These are phyloP conservation scores for Kodamaea arcana DNA, from an alignment of 1,139 yeast genomes.

Conservation along the genomic window DNA sequence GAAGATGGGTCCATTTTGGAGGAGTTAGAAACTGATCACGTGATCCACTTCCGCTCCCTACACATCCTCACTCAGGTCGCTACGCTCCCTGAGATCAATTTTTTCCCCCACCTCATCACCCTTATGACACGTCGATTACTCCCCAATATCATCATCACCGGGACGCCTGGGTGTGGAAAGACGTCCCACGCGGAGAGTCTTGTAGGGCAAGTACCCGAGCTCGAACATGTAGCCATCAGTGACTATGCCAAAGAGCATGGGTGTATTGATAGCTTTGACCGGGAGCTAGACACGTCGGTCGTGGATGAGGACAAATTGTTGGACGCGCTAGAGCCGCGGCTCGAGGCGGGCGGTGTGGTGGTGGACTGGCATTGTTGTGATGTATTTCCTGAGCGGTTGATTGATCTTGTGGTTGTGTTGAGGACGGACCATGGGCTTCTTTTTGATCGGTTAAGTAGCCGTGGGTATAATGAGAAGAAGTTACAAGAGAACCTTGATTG, in stretches of 20 bases:
- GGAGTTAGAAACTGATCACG: no score
- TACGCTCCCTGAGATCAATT: no score
- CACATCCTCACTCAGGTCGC: not conserved
- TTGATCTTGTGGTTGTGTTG: conserved; percentile 87
- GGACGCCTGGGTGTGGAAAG: conserved; percentile 98
- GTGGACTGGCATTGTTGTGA: conserved; percentile 99
- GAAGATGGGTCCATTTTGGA: no score
- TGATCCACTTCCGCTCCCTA: no score
- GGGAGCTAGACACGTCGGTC: conserved; percentile 75
- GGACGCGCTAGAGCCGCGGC: conserved; percentile 74
- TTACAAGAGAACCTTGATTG: conserved; percentile 91
- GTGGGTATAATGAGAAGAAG: conserved; percentile 76
- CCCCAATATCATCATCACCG: conserved; percentile 88
- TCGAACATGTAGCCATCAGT: conserved; percentile 65
- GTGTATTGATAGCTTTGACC: conserved; percentile 82
- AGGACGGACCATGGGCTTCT: conserved; percentile 70
- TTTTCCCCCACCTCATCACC: no score
- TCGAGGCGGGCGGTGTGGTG: conserved; percentile 79
- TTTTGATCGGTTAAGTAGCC: conserved; percentile 67
- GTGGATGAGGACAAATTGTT: conserved; percentile 89
- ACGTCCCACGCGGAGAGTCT: conserved; percentile 75
- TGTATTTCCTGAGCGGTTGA: conserved; percentile 85
- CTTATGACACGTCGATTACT: conserved; percentile 37
- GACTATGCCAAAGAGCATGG: conserved; percentile 76
- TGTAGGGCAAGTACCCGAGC: conserved; percentile 42